Conservation (phyloP, 306 rosid species). For the Arachis stenosperma region DNA sequence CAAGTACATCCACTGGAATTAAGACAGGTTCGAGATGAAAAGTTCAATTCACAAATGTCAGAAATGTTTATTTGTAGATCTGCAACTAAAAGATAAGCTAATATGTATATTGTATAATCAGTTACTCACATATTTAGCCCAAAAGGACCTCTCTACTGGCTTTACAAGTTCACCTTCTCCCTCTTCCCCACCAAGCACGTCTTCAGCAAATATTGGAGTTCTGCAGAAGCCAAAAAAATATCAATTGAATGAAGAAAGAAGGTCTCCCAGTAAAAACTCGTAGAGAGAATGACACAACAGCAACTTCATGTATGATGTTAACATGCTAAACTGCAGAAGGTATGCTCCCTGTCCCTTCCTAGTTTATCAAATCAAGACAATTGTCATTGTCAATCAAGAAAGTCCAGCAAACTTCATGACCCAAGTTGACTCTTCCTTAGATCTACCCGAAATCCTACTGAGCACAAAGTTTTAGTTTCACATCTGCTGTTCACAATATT, state of each 20-base stretch:
- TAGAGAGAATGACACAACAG: slow-evolving; percentile 22
- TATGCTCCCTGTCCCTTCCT: slow-evolving; percentile 23
- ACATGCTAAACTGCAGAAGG: slow-evolving; percentile 27
- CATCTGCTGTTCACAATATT: background rate
- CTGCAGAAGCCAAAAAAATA: slow-evolving; percentile 49
- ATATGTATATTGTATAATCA: slow-evolving; percentile 50
- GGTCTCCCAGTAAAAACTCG: slow-evolving; percentile 20
- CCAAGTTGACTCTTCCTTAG: background rate
- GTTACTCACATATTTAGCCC: slow-evolving; percentile 99
- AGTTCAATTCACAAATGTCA: slow-evolving; percentile 13
- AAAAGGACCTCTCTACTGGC: slow-evolving; percentile 83
- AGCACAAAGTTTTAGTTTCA: background rate
- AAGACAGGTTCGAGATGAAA: slow-evolving; percentile 25
- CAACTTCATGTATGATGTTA: slow-evolving; percentile 20
- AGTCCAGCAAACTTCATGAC: slow-evolving; percentile 14
- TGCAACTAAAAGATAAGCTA: slow-evolving; percentile 16
- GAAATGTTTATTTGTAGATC: background rate
- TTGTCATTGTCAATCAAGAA: background rate
- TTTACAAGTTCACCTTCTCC: slow-evolving; percentile 69
- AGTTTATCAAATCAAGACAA: background rate
- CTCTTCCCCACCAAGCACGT: slow-evolving; percentile 65
- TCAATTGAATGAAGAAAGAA: slow-evolving; percentile 17
- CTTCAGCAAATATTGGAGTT: slow-evolving; percentile 86
- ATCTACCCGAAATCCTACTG: background rate
- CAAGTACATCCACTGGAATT: slow-evolving; percentile 90